Evolutionary conservation across 352 stramenopile genomes (phyloP).

Genomic region (Globisporangium nodosum): DNA sequence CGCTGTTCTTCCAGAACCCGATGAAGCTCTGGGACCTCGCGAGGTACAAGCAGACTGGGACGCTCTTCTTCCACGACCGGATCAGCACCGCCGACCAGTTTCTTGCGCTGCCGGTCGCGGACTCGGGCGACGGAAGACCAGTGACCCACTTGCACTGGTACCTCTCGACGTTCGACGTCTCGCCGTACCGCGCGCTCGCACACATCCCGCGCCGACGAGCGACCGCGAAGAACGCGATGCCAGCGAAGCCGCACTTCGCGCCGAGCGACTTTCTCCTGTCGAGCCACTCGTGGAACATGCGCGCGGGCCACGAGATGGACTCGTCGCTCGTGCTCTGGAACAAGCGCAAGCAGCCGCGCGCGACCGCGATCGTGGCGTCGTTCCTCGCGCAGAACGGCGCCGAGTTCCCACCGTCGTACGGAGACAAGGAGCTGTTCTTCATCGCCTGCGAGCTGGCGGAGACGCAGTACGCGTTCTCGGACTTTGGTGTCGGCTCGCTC

Average conservation of each 20-base stretch:
- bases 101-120: conserved; percentile 26
- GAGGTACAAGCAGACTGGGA: conserved; percentile 50
- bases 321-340: conserved; percentile 74
- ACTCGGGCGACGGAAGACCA: conserved; percentile 10
- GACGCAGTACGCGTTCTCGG: conserved; percentile 60
- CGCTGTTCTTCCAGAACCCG: conserved; percentile 56
- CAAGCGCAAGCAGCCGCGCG: conserved; percentile 58
- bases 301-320: conserved; percentile 62
- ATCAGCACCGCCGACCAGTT: conserved; percentile 35
- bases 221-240: conserved; percentile 15
- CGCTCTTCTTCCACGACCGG: conserved; percentile 52
- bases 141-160: conserved; percentile 41
- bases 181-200: conserved; percentile 28
- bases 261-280: conserved; percentile 49
- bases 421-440: conserved; percentile 81
- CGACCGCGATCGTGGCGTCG: conserved; percentile 53
- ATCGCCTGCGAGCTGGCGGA: conserved; percentile 62
- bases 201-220: conserved; percentile 21
- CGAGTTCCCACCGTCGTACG: conserved; percentile 40
- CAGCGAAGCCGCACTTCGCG: conserved; percentile 24
- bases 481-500: conserved; percentile 52
- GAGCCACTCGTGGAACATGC: conserved; percentile 64
- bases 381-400: conserved; percentile 44
- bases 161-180: conserved; percentile 47
- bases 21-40: conserved; percentile 43